Base-by-base conservation (phyloP, 768 basidiomycete species). In the Cubamyces sp. region DNA sequence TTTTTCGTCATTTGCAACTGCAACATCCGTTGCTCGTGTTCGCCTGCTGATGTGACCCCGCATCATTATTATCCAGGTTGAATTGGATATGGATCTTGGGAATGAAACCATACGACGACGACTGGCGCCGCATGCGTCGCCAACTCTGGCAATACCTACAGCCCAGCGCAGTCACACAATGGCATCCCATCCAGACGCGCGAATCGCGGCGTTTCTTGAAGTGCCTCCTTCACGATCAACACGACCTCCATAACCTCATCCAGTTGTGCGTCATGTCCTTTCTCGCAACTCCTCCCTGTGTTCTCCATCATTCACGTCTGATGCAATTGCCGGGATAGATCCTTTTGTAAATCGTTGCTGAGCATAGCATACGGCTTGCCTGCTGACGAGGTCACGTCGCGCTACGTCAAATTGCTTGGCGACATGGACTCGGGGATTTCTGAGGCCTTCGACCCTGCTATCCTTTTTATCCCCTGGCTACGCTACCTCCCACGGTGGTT, bases 401-500 rank as follows among this genome's bases (percentile, higher is more conserved):
- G 21, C 41, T 58, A 50, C n/a, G 48, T 48, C 15, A 26, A 50
- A 11, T 28, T 50, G 26, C 40, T 58, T 1, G 39, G 41, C 7
- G 19, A 41, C n/a, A 26, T 48, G 14, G 48, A 58, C 18, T 39
- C 49, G 2, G 45, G 34, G 0, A 26, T 59, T 28, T 50, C n/a
- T 16, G 57, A 59, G n/a, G 42, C 49, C 25, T 50, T 40, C 40
- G 23, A 34, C 16, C 48, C 47, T 1, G 46, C 51, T 15, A 41
- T 51, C 9, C 41, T 43, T 16, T 52, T 34, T 15, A 6, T 52
- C 8, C 49, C 49, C 3, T 51, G 49, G 49, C 49, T 59, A 1
- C 57, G 78, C 66, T 69, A 82, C 64, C 65, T 90, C 28, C 90
- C 90, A 0, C 68, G 69, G 39, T 90, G 87, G 85, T 74, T 84